Conservation (phyloP, 2,329 filamentous ascomycete species). For the Macrophomina pseudophaseolina region DNA sequence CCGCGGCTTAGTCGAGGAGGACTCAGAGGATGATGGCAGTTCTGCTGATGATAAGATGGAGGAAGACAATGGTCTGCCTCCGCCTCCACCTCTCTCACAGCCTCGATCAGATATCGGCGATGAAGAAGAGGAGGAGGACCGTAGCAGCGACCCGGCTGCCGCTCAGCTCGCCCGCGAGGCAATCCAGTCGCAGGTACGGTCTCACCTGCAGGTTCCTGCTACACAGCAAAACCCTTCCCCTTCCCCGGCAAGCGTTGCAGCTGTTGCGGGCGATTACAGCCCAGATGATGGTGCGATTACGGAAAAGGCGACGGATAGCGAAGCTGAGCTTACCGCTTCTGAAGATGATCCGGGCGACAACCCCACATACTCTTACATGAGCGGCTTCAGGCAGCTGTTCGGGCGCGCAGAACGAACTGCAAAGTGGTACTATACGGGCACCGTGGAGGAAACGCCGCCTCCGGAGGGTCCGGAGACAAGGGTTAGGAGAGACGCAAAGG, state of each 20-base stretch:
- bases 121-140: background rate
- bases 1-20: slow-evolving; percentile 1
- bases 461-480: slow-evolving; percentile 1
- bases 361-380: background rate
- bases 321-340: background rate
- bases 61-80: background rate
- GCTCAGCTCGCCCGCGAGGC: slow-evolving; percentile 6
- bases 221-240: background rate
- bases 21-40: background rate
- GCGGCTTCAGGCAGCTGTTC: background rate
- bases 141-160: background rate
- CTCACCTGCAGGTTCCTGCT: background rate
- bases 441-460: slow-evolving; percentile 11
- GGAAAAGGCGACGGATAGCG: slow-evolving; percentile 3
- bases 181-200: background rate
- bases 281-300: background rate
- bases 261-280: background rate
- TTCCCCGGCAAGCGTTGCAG: background rate
- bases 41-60: background rate
- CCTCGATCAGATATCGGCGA: background rate
- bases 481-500: background rate
- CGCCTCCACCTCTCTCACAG: background rate
- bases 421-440: background rate
- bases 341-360: background rate
- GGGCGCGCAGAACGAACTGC: background rate